Conservation (phyloP, 768 basidiomycete genomes). For the Boletus eberwhitei region DNA sequence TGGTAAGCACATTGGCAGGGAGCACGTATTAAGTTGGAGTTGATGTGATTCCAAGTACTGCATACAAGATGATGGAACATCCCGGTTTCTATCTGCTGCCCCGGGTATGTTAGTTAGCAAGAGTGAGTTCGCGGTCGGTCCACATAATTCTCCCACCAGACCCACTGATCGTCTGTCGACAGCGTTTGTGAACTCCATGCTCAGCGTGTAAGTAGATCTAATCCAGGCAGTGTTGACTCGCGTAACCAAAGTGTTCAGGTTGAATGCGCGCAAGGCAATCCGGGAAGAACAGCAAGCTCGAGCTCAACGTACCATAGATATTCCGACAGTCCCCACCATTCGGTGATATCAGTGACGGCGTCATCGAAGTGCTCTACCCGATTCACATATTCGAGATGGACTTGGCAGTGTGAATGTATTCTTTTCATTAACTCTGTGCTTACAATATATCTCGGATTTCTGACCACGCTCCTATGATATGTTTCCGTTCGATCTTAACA, state of each 20-base stretch:
- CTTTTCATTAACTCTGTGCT: neutral
- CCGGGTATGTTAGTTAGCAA: slow-evolving; percentile 18
- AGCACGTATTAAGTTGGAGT: neutral
- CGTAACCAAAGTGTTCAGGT: neutral
- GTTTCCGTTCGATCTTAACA: too few species aligned
- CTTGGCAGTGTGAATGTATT: neutral
- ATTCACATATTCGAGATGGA: neutral
- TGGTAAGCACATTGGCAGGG: slow-evolving; percentile 5
- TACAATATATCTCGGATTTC: too few species aligned
- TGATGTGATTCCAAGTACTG: slow-evolving; percentile 13
- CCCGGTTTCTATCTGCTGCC: neutral
- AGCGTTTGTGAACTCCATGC: slow-evolving; percentile 26
- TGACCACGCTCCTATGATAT: too few species aligned
- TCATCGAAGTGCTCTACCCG: neutral
- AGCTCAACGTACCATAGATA: slow-evolving; percentile 2
- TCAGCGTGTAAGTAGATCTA: slow-evolving; percentile 19
- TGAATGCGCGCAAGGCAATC: slow-evolving; percentile 17
- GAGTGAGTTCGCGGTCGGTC: slow-evolving; percentile 5
- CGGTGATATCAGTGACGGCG: neutral
- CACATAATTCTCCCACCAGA: neutral
- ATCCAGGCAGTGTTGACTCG: neutral
- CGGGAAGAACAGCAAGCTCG: slow-evolving; percentile 13
- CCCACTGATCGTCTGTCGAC: neutral
- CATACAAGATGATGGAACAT: neutral
- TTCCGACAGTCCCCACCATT: slow-evolving; percentile 21